Percentiles rank a stretch among this genome's conserved stretches.
Evolutionary conservation across 805 yeast species (phyloP).

Genomic region (Metschnikowia chrysomelidarum): DNA sequence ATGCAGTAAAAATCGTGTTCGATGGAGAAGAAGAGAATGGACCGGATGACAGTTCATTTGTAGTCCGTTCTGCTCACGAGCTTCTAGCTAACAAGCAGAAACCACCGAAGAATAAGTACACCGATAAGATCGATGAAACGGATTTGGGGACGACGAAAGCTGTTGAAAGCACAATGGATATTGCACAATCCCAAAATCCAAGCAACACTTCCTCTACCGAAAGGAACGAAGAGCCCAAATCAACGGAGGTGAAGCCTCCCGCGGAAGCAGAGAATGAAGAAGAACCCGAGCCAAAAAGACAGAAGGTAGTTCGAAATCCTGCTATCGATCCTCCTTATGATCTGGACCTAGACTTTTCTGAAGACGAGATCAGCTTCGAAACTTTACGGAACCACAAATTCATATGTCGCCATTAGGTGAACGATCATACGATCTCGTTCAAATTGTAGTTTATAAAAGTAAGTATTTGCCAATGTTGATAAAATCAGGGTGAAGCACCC

Average conservation of each 20-base stretch:
- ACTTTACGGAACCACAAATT: constrained; percentile 16
- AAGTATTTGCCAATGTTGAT: too few species aligned
- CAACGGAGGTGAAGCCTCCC: neutral
- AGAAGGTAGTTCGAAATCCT: constrained; percentile 2
- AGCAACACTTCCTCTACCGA: neutral
- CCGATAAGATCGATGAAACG: too few species aligned
- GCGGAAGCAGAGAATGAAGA: too few species aligned
- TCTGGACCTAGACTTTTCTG: constrained; percentile 10
- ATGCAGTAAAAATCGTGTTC: constrained; percentile 33
- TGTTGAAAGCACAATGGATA: too few species aligned
- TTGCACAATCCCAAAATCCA: too few species aligned
- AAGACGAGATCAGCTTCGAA: constrained; percentile 11
- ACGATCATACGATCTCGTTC: too few species aligned
- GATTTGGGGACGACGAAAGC: too few species aligned
- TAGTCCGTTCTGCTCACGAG: constrained; percentile 46
- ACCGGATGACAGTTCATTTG: constrained; percentile 33
- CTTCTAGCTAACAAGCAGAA: constrained; percentile 4
- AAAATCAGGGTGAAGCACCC: too few species aligned
- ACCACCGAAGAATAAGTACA: neutral
- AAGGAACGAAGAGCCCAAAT: neutral
- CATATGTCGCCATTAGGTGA: too few species aligned
- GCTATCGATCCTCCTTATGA: constrained; percentile 13
- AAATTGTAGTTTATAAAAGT: too few species aligned
- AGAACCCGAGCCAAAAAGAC: neutral
- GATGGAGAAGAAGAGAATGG: constrained; percentile 39